Evolutionary conservation across 306 rosid species (phyloP), one percentile per base, ranked within the genome.

Genomic region (Alnus glutinosa): DNA sequence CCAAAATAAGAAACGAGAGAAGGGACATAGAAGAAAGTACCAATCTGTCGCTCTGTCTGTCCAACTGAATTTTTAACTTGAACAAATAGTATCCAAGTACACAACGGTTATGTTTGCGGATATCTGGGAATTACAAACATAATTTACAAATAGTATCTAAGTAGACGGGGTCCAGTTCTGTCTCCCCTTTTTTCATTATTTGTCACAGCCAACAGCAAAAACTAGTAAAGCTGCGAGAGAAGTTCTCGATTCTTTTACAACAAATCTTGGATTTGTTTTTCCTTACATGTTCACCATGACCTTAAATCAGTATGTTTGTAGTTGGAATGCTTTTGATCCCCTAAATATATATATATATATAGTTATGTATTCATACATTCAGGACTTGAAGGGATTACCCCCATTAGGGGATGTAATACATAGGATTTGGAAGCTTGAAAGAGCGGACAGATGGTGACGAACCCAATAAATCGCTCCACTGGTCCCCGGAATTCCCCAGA

Each of bases 401-500:
- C 23, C 74, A 15, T 82, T 80, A 94, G 23, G 89, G 77, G 36
- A 95, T 92, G 83, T 89, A 89, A 78, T 95, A 95, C 97, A 95
- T 92, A 15, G 98, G 98, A 85, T 95, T 95, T 4, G 98, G 98
- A 85, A 95, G 94, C 88, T 95, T 95, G 86, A 95, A 95, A 7
- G 98, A 92, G 28, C 97, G 90, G 77, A 70, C 52, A 48, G 97
- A 86, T 47, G 80, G 18, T 46, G 93, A 79, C 64, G 83, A 73
- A 50, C 98, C 98, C 77, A 95, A 59, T 77, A 95, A 79, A 84
- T 95, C 98, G 39, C 98, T 95, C 98, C 98, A 95, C 71, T 91
- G 98, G 75, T 95, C 98, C 67, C 98, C 98, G 37, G 98, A 92
- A 58, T 95, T 92, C 44, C 98, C 98, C 39, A 84, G 80, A 79